These are phyloP conservation scores for Plenodomus tracheiphilus DNA, from an alignment of 2,329 filamentous ascomycete genomes.

Conservation along the genomic window DNA sequence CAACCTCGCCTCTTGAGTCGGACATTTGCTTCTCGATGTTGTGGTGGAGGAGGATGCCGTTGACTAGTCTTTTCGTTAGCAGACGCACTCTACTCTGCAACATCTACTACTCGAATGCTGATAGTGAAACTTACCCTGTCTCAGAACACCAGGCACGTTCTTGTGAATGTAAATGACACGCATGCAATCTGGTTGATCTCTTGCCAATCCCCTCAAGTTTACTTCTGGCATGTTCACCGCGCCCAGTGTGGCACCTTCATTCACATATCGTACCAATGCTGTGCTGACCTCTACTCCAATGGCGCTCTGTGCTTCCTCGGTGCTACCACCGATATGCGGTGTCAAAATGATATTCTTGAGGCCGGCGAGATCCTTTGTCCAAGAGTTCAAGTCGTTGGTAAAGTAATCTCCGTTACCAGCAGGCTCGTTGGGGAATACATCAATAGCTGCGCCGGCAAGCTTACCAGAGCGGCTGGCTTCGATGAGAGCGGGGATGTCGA, in stretches of 20 bases:
- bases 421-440: constrained; percentile 94
- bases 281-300: constrained; percentile 93
- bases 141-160: constrained; percentile 93
- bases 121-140: constrained; percentile 62
- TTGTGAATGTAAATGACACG: constrained; percentile 96
- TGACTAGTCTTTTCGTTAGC: constrained; percentile 62
- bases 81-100: background rate
- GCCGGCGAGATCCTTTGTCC: constrained; percentile 80
- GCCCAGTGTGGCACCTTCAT: constrained; percentile 87
- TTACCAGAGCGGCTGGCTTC: constrained; percentile 84
- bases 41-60: constrained; percentile 90
- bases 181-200: constrained; percentile 86
- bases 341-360: constrained; percentile 94
- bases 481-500: constrained; percentile 91
- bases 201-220: constrained; percentile 81
- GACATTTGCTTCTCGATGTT: constrained; percentile 99
- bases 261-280: constrained; percentile 90
- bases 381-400: constrained; percentile 77
- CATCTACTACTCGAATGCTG: background rate
- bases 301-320: constrained; percentile 93
- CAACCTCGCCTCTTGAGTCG: constrained; percentile 89
- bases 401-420: constrained; percentile 96
- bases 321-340: constrained; percentile 95
- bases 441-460: constrained; percentile 90
- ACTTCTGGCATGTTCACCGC: constrained; percentile 98